Conservation (phyloP, 2,329 filamentous ascomycete genomes). For the Aspergillus brasiliensis region DNA sequence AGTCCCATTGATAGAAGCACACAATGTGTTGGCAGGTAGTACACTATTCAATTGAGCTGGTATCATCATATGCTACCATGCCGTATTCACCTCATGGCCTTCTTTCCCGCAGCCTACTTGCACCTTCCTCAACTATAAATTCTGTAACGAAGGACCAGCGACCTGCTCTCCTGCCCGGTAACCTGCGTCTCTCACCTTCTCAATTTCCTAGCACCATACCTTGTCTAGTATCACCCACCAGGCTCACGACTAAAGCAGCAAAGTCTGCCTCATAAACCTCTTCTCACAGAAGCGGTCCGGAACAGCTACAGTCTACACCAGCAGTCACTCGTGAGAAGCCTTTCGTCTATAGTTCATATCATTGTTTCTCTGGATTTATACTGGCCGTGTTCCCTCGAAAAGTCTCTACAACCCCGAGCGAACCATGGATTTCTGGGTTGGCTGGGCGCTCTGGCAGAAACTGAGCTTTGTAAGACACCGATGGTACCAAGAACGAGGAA, state of each 20-base stretch:
- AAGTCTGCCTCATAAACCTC: background rate
- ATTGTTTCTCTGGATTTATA: background rate
- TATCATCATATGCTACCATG: background rate
- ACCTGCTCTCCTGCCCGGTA: background rate
- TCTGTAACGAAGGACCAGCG: background rate
- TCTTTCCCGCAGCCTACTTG: background rate
- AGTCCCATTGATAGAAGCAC: no score
- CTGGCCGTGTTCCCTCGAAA: no score
- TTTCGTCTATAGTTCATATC: no score
- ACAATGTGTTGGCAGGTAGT: no score
- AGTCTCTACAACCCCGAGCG: background rate
- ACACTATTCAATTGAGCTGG: background rate
- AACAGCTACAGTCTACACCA: background rate
- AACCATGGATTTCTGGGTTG: slow-evolving; percentile 60
- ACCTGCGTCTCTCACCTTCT: background rate
- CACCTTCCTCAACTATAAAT: background rate
- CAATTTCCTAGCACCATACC: background rate
- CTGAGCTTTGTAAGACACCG: slow-evolving; percentile 75
- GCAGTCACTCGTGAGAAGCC: background rate
- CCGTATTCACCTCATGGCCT: background rate
- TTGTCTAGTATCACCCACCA: background rate
- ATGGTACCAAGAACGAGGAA: no score
- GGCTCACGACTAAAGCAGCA: no score
- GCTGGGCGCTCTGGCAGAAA: slow-evolving; percentile 84
- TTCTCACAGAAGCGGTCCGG: background rate